phyloP scores from a whole-genome alignment of 768 basidiomycete species.

The Podaxis carcinomalis region DNA sequence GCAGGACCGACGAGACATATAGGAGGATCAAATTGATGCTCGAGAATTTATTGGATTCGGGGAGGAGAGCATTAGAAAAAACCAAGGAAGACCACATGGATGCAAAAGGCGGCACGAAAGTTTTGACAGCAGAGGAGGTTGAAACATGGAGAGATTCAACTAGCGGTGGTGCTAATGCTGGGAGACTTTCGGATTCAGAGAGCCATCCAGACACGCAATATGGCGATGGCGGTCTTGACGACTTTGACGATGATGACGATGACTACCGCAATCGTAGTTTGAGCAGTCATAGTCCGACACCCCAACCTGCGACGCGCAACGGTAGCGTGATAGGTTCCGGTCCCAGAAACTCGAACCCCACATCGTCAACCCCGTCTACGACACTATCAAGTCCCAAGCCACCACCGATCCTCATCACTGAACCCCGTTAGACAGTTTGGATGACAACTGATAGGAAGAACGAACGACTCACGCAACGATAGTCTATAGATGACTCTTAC shows the following conservation, averaged over 20 bases:
- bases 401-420: conserved; percentile 35
- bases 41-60: conserved; percentile 56
- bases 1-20: conserved; percentile 52
- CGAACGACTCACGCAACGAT: neutral
- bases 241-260: conserved; percentile 24
- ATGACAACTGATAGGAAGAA: neutral
- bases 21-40: conserved; percentile 59
- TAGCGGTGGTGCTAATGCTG: conserved; percentile 8
- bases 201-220: conserved; percentile 4
- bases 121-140: conserved; percentile 70
- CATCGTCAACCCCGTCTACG: conserved; percentile 17
- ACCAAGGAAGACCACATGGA: conserved; percentile 48
- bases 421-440: conserved; percentile 21
- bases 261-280: neutral
- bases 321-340: neutral
- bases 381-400: conserved; percentile 25
- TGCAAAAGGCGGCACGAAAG: conserved; percentile 52
- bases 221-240: conserved; percentile 20
- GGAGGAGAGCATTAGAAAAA: conserved; percentile 57
- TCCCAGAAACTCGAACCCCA: conserved; percentile 13
- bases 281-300: conserved; percentile 2
- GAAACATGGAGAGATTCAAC: conserved; percentile 46
- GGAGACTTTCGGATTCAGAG: conserved; percentile 14
- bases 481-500: neutral
- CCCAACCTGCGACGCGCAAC: neutral